Conservation (phyloP, 345 rosid species). For the Syzygium jambos region DNA sequence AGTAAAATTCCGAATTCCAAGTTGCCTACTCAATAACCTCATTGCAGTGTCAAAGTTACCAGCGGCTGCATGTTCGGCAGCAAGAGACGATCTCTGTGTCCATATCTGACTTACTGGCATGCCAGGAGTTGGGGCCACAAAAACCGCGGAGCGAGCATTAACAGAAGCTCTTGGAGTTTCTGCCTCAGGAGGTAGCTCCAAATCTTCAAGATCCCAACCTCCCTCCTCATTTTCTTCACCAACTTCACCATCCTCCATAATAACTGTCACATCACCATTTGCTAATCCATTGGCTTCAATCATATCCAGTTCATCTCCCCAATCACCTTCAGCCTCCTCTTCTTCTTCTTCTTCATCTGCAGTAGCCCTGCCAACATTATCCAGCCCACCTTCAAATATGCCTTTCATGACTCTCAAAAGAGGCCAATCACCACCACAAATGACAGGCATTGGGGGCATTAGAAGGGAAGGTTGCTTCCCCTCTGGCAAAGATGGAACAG, state of each 20-base stretch:
- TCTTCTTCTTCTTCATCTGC: slow-evolving; percentile 63
- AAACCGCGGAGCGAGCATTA: slow-evolving; percentile 49
- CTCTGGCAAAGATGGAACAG: slow-evolving; percentile 63
- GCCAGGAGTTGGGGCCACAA: slow-evolving; percentile 82
- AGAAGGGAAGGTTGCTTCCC: slow-evolving; percentile 66
- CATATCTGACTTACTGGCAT: slow-evolving; percentile 90
- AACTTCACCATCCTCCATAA: slow-evolving; percentile 57
- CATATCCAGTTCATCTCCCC: slow-evolving; percentile 84
- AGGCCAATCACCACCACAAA: slow-evolving; percentile 94
- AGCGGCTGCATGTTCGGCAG: slow-evolving; percentile 90
- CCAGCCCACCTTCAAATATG: slow-evolving; percentile 86
- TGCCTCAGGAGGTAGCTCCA: slow-evolving; percentile 83
- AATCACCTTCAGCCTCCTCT: slow-evolving; percentile 63
- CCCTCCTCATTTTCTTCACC: slow-evolving; percentile 64
- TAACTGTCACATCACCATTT: slow-evolving; percentile 46
- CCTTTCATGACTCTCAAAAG: slow-evolving; percentile 92
- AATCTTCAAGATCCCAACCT: slow-evolving; percentile 93
- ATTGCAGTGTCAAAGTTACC: slow-evolving; percentile 91
- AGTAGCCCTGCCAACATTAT: slow-evolving; percentile 37
- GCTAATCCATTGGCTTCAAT: slow-evolving; percentile 57
- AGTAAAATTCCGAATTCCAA: slow-evolving; percentile 69
- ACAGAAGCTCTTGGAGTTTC: slow-evolving; percentile 64
- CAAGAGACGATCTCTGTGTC: slow-evolving; percentile 80
- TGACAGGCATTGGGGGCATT: slow-evolving; percentile 68
- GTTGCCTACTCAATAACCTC: slow-evolving; percentile 87